These are phyloP conservation scores for Globisporangium nodosum DNA, from an alignment of 352 stramenopile genomes.

Conservation along the genomic window DNA sequence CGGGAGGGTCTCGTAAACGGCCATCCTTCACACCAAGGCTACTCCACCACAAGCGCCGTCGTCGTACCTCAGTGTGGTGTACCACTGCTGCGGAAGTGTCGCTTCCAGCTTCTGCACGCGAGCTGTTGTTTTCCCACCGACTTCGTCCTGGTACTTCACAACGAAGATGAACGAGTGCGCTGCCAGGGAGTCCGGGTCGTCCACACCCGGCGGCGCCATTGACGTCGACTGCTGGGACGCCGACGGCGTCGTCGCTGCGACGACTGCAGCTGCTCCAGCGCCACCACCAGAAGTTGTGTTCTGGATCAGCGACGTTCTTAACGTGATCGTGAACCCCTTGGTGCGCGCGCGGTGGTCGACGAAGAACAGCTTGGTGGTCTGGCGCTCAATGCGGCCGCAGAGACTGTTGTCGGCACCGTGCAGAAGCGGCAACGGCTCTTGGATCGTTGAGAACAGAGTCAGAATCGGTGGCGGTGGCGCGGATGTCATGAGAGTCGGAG, in stretches of 20 bases:
- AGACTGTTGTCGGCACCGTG: slow-evolving; percentile 21
- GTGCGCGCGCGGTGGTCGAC: slow-evolving; percentile 19
- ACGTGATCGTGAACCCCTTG: slow-evolving; percentile 25
- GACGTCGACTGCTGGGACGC: slow-evolving; percentile 10
- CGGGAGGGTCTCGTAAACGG: too few relatives aligned
- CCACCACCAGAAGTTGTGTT: slow-evolving; percentile 29
- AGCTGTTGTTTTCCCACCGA: background rate
- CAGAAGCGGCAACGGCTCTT: slow-evolving; percentile 21
- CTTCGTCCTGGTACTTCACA: slow-evolving; percentile 14
- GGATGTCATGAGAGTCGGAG: background rate
- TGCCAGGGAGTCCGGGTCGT: slow-evolving; percentile 3
- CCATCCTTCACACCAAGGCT: too few relatives aligned
- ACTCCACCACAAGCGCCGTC: too few relatives aligned
- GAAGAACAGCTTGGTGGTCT: slow-evolving; percentile 31
- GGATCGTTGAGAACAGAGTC: slow-evolving; percentile 38
- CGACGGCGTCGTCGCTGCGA: slow-evolving; percentile 12
- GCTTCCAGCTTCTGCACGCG: slow-evolving; percentile 14
- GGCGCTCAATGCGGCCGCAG: slow-evolving; percentile 33
- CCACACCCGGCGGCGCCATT: background rate
- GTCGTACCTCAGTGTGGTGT: slow-evolving; percentile 24
- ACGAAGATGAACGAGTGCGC: slow-evolving; percentile 48
- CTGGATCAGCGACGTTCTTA: slow-evolving; percentile 39
- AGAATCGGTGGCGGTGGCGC: slow-evolving; percentile 13
- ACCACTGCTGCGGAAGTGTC: slow-evolving; percentile 42
- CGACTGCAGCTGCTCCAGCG: slow-evolving; percentile 21